Percentiles rank a stretch among this genome's conserved stretches.
phyloP scores from a whole-genome alignment of 1,139 yeast species.

The Suhomyces taliae region DNA sequence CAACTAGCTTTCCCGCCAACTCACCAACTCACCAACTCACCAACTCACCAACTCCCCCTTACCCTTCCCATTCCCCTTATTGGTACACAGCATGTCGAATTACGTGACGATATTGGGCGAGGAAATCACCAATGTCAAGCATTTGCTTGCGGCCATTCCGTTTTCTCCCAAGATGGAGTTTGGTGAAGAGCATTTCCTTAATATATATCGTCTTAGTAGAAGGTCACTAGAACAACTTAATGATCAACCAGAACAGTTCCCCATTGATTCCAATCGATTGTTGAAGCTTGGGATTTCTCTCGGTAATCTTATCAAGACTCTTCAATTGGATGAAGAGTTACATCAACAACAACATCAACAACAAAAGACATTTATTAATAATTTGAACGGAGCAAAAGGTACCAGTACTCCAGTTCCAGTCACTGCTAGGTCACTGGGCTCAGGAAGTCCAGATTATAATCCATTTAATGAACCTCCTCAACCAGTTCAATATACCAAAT shows the following conservation, averaged over 20 bases:
- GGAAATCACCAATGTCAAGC: conserved; percentile 31
- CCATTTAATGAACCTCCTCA: conserved; percentile 4
- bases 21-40: too few species aligned
- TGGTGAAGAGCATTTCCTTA: conserved; percentile 25
- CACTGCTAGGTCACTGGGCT: neutral
- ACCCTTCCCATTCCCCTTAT: neutral
- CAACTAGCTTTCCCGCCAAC: too few species aligned
- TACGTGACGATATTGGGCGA: conserved; percentile 18
- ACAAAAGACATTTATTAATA: conserved; percentile 17
- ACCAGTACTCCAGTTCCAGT: neutral
- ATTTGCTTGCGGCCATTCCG: conserved; percentile 37
- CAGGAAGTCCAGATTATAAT: conserved; percentile 5
- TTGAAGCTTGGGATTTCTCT: conserved; percentile 46
- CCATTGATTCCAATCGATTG: conserved; percentile 40
- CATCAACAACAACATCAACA: conserved; percentile 27
- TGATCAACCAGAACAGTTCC: conserved; percentile 25
- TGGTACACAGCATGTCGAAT: conserved; percentile 10
- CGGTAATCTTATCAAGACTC: conserved; percentile 42
- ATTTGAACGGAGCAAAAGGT: conserved; percentile 14
- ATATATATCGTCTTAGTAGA: conserved; percentile 34
- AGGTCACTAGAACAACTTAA: conserved; percentile 24
- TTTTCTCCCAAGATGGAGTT: conserved; percentile 20
- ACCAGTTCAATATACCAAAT: conserved; percentile 8
- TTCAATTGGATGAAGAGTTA: conserved; percentile 38
- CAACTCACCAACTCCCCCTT: neutral